Evolutionary conservation across 2,329 filamentous ascomycete species (phyloP).

Genomic region (Pseudofabraea citricarpa): DNA sequence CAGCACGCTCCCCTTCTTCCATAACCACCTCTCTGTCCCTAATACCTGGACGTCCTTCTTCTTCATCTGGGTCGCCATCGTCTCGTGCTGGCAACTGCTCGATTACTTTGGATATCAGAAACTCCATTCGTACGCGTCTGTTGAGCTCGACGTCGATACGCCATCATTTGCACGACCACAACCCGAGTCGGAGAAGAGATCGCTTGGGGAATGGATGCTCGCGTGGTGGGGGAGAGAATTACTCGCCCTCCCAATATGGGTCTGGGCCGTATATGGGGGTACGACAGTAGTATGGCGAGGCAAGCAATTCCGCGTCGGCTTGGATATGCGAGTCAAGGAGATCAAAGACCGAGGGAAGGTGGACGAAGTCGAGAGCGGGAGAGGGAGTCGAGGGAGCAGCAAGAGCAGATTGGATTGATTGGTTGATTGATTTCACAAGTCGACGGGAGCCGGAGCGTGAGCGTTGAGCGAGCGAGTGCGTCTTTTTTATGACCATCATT

Average conservation of each 20-base stretch:
- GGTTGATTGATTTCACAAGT: too few species aligned
- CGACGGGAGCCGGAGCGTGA: too few species aligned
- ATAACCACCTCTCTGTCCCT: constrained; percentile 45
- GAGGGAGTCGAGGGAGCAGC: constrained; percentile 8
- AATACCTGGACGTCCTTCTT: constrained; percentile 65
- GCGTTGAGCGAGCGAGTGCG: too few species aligned
- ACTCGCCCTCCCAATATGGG: constrained; percentile 84
- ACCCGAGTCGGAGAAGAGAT: constrained; percentile 40
- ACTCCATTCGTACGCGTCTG: constrained; percentile 67
- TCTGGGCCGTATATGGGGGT: constrained; percentile 84
- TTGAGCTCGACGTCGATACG: constrained; percentile 68
- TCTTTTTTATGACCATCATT: too few species aligned
- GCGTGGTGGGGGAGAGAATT: constrained; percentile 84
- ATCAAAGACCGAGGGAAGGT: constrained; percentile 12
- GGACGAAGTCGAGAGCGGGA: constrained; percentile 10
- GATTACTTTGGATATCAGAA: constrained; percentile 71
- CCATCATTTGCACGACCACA: constrained; percentile 72
- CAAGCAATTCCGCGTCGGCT: constrained; percentile 71
- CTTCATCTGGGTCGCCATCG: constrained; percentile 59
- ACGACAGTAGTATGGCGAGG: constrained; percentile 85
- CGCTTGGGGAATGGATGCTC: constrained; percentile 65
- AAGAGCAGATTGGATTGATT: constrained; percentile 22
- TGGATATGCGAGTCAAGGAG: constrained; percentile 77
- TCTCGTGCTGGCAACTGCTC: constrained; percentile 65
- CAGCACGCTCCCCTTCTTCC: constrained; percentile 66